phyloP scores from a whole-genome alignment of 495 filamentous ascomycete genomes.

The Aspergillus avenaceus region DNA sequence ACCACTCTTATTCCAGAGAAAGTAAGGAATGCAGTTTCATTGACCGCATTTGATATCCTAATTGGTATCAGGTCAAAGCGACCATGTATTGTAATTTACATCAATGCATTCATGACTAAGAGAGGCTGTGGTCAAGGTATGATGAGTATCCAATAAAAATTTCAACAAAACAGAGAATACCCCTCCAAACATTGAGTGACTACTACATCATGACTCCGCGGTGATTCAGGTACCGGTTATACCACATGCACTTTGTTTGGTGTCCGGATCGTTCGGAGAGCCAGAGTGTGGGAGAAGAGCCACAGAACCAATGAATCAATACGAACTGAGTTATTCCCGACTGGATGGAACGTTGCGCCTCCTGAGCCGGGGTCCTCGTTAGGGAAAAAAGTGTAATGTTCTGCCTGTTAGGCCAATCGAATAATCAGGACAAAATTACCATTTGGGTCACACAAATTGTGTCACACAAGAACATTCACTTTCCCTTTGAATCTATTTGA shows the following conservation, averaged over 20 bases:
- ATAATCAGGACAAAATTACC: not conserved
- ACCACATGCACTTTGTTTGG: not conserved
- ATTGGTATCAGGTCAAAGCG: too few species aligned
- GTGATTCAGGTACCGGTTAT: not conserved
- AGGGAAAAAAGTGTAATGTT: slow-evolving; percentile 8
- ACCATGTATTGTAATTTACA: too few species aligned
- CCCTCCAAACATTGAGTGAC: not conserved
- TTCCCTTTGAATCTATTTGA: not conserved
- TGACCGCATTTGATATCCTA: too few species aligned
- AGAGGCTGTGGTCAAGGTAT: too few species aligned
- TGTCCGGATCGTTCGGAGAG: not conserved
- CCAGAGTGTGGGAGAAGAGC: not conserved
- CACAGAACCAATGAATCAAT: slow-evolving; percentile 1
- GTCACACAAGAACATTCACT: too few species aligned
- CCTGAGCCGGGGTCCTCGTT: slow-evolving; percentile 16
- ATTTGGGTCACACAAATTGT: not conserved
- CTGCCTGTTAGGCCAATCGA: not conserved
- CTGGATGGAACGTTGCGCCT: slow-evolving; percentile 31
- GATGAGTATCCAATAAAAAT: too few species aligned
- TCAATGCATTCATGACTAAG: too few species aligned
- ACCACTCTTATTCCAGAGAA: too few species aligned
- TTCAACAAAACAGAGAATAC: slow-evolving; percentile 1
- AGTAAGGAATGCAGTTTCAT: too few species aligned
- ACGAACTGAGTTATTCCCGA: slow-evolving; percentile 16
- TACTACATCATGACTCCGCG: not conserved